Conservation (phyloP, 176 grass and related monocot genomes). For the Alloteropsis semialata region DNA sequence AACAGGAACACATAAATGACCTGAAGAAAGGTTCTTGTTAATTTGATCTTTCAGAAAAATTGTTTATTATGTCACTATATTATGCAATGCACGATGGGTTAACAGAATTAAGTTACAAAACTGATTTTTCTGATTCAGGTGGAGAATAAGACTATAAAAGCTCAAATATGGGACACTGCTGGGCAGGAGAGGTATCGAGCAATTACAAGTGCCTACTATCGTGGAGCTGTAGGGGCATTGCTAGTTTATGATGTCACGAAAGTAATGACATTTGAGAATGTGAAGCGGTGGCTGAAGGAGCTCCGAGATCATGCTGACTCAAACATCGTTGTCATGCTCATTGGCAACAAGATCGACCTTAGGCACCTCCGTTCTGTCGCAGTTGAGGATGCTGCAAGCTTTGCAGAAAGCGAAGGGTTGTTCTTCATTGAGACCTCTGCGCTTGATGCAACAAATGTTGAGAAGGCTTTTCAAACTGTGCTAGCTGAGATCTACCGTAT, state of each 20-base stretch:
- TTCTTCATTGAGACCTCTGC: conserved; percentile 85
- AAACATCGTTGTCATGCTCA: conserved; percentile 80
- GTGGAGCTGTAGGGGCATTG: conserved; percentile 74
- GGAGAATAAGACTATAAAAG: conserved; percentile 77
- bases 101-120: too few relatives aligned
- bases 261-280: conserved; percentile 68
- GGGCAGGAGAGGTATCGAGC: conserved; percentile 91
- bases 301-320: conserved; percentile 77
- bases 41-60: neutral
- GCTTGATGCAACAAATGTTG: conserved; percentile 76
- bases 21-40: neutral
- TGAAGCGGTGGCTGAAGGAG: conserved; percentile 73
- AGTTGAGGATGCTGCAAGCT: conserved; percentile 55
- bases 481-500: conserved; percentile 75
- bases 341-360: conserved; percentile 81
- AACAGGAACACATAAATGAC: neutral
- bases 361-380: conserved; percentile 56
- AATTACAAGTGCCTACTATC: conserved; percentile 82
- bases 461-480: conserved; percentile 79
- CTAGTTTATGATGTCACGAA: conserved; percentile 90
- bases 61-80: neutral
- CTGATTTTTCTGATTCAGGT: too few relatives aligned
- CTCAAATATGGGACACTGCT: conserved; percentile 93
- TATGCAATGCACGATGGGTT: too few relatives aligned
- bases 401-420: conserved; percentile 81